Base-by-base conservation (phyloP, 805 yeast species). In the Saturnispora mendoncae region DNA sequence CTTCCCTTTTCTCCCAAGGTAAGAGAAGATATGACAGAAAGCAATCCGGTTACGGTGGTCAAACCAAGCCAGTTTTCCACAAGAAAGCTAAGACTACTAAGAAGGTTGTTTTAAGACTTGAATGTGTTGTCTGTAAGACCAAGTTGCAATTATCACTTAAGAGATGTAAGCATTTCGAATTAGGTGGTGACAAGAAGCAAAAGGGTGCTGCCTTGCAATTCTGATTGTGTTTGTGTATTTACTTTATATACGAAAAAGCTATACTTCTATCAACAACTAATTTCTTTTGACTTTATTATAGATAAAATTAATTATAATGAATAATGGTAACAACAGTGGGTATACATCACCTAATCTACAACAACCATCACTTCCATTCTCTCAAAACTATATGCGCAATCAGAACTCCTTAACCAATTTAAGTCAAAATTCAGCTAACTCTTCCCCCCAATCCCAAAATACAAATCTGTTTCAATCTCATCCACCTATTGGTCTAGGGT, bases 1-100 rank as follows among this genome's bases (percentile, higher is more conserved):
- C 98, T 70, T 90, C 97, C 56, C 81, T 88, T 65, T 87, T 80
- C 68, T 96, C 97, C 62, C 97, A 92, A 78, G 99, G 99, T 83
- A 92, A 94, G 90, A 87, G 99, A 81, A 88, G 99, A 80, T 92
- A 92, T 79, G 98, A 92, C 90, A 95, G 99, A 77, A 92, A 92
- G 76, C 98, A 92, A 79, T 69, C 84, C 65, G 98, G 98, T 87
- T 92, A 80, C 77, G 99, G 99, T 85, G 99, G 99, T 85, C 99
- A 92, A 79, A 92, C 98, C 76, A 92, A 87, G 80, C 98, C 81
- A 69, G 83, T 92, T 76, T 92, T 92, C 97, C 97, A 87, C 84
- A 92, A 92, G 85, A 92, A 92, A 76, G 98, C 98, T 65, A 92
- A 92, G 87, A 92, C 97, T 62, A 92, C 98, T 80, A 92, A 92